Base-by-base conservation (phyloP, 2,329 filamentous ascomycete species). In the Aspergillus niger region DNA sequence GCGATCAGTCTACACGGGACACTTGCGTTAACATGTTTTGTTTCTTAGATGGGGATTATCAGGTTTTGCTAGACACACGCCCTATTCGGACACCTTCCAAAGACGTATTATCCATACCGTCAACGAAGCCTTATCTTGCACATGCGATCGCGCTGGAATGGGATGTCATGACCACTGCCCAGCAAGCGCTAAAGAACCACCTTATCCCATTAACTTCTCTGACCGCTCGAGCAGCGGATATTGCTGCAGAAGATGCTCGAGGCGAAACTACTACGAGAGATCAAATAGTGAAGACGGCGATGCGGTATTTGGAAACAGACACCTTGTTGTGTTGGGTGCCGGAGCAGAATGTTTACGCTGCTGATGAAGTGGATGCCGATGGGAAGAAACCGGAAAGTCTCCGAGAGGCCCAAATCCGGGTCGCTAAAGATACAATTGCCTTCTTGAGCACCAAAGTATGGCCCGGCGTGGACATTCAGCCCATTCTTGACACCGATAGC, bases 241-340 rank as follows among this genome's bases (percentile, higher is more conserved):
- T 98, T 58, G 82, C 82, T 51, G 82, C 82, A 20, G 89, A 92
- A 67, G 91, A 96, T 66, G 74, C 73, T 0, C 65, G 76, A 8
- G 82, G 81, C 3, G 75, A 81, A 41, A 73, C 70, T 15, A 80
- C 81, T 24, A 82, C 90, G 39, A 84, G 93, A 38, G 74, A 83
- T 0, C 80, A 84, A 43, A 87, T 97, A 50, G 79, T 89, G 15
- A 81, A 80, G 17, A 88, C 86, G 64, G 79, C 95, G 55, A 85
- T 98, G 83, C 86, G 90, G 50, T 98, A 98, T 76, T 84, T 99
- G 26, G 88, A 92, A 69, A 98, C 95, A 1, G 95, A 99, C 78
- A 93, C 91, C 0, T 80, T 98, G 38, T 86, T 99, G 1, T 98
- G 94, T 84, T 97, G 92, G 91, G 92, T 86, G 17, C 88, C 88